Base-by-base conservation (phyloP, 768 basidiomycete species). In the Tylopilus intermedius region DNA sequence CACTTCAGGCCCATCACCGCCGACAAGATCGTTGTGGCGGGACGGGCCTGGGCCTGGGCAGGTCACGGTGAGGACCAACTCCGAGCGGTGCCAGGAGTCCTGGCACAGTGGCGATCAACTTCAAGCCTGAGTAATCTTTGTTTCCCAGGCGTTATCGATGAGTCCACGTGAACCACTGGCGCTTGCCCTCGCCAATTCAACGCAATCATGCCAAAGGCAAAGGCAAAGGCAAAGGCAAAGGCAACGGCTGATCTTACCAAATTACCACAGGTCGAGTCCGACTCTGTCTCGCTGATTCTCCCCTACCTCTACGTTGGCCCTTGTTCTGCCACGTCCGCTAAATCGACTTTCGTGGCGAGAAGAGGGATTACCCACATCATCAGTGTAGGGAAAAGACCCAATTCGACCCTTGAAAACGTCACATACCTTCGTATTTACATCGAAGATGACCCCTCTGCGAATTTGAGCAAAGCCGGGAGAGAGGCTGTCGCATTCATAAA, bases 301-400 rank as follows among this genome's bases (percentile, higher is more conserved):
- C 45, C 56, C 7, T 58, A 52, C 26, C 56, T 58, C 13, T 58
- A 27, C 35, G 14, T 57, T 0, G 55, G 56, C 27, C 45, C 56
- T 1, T 51, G 40, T n/a, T 51, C 56, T 27, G 56, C 49, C 3
- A 57, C 56, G 0, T 57, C 56, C 10, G 5, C 24, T 2, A 29
- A 3, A 29, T 58, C 32, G 10, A 52, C 56, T 2, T 58, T 52
- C 18, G n/a, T 58, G 1, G 15, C 45, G 4, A 32, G 29, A 32
- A 45, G 47, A 33, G 45, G 56, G 9, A 53, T 58, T 13, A 58
- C 56, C 24, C 56, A 57, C 15, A 26, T 57, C 38, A 44, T 57
- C 50, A 58, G 50, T 14, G 45, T 57, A 2, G 56, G 56, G 2
- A 57, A 40, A 21, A 57, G 21, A 13, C 56, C 56, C 15, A 1